A percentile compares a stretch with the other conserved stretches of the same genome.
Evolutionary conservation across 2,329 filamentous ascomycete genomes (phyloP).

Genomic region (Aureobasidium sp.): DNA sequence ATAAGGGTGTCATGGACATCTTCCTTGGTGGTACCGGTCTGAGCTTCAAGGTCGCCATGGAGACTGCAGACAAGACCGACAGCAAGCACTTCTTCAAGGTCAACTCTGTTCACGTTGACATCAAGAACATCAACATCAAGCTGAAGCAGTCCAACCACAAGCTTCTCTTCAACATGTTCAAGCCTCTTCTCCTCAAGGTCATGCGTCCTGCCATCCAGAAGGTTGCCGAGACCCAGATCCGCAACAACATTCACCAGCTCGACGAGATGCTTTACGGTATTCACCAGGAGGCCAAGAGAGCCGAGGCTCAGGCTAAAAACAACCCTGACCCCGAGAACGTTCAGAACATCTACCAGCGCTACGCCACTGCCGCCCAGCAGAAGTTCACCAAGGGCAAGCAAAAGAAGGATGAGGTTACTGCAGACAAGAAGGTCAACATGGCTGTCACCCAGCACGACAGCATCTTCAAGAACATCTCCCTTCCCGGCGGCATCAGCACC

Average conservation of each 20-base stretch:
- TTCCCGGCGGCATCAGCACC: constrained; percentile 82
- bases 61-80: constrained; percentile 70
- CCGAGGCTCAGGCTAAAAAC: constrained; percentile 56
- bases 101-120: constrained; percentile 75
- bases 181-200: constrained; percentile 77
- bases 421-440: constrained; percentile 71
- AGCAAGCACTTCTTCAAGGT: constrained; percentile 87
- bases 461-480: constrained; percentile 80
- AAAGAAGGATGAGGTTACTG: constrained; percentile 56
- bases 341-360: constrained; percentile 80
- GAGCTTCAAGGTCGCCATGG: constrained; percentile 84
- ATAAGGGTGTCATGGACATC: constrained; percentile 83
- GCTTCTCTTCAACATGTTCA: constrained; percentile 76
- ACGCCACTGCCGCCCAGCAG: constrained; percentile 67
- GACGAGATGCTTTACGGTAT: constrained; percentile 69
- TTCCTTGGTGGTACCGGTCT: constrained; percentile 81
- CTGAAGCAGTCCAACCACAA: constrained; percentile 94
- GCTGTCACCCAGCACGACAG: constrained; percentile 83
- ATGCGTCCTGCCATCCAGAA: constrained; percentile 81
- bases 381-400: constrained; percentile 68
- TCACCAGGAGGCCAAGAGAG: constrained; percentile 74
- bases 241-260: constrained; percentile 68
- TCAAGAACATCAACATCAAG: constrained; percentile 79
- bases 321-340: constrained; percentile 62
- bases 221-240: constrained; percentile 82